Percentiles rank a stretch among this genome's conserved stretches.
phyloP scores from a whole-genome alignment of 441 rosid species.

The Monsonia emarginata region DNA sequence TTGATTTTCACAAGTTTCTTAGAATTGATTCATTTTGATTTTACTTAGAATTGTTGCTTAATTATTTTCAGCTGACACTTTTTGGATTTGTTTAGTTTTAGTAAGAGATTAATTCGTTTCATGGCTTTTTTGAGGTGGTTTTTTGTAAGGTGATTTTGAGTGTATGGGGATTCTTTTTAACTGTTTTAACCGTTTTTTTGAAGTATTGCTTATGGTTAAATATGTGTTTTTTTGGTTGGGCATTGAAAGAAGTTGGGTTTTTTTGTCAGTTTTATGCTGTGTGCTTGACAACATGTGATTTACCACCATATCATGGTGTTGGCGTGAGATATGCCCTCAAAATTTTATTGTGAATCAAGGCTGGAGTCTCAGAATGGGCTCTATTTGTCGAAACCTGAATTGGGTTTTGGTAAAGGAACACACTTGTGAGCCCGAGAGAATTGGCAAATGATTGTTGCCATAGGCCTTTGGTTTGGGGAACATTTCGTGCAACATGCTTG shows the following conservation, averaged over 20 bases:
- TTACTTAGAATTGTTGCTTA: too few relatives aligned
- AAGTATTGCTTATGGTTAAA: too few relatives aligned
- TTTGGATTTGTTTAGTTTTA: neutral
- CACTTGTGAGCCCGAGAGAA: constrained; percentile 42
- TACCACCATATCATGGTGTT: neutral
- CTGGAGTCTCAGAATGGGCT: constrained; percentile 45
- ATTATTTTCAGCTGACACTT: neutral
- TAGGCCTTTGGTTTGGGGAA: constrained; percentile 54
- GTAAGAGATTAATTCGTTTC: neutral
- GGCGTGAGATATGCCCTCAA: constrained; percentile 7
- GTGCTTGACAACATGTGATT: neutral
- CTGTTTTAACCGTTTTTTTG: too few relatives aligned
- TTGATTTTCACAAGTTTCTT: neutral
- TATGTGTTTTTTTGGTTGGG: too few relatives aligned
- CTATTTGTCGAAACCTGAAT: constrained; percentile 20
- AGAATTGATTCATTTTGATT: too few relatives aligned
- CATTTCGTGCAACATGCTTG: constrained; percentile 19
- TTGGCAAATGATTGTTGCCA: constrained; percentile 40
- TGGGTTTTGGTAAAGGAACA: constrained; percentile 36
- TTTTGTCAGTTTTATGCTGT: too few relatives aligned
- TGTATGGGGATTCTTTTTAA: too few relatives aligned
- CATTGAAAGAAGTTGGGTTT: too few relatives aligned
- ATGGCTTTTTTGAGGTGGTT: neutral
- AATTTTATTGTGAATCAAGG: constrained; percentile 35
- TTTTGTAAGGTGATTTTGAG: too few relatives aligned